These are phyloP conservation scores for Byssothecium circinans DNA, from an alignment of 2,329 filamentous ascomycete species.

Conservation along the genomic window DNA sequence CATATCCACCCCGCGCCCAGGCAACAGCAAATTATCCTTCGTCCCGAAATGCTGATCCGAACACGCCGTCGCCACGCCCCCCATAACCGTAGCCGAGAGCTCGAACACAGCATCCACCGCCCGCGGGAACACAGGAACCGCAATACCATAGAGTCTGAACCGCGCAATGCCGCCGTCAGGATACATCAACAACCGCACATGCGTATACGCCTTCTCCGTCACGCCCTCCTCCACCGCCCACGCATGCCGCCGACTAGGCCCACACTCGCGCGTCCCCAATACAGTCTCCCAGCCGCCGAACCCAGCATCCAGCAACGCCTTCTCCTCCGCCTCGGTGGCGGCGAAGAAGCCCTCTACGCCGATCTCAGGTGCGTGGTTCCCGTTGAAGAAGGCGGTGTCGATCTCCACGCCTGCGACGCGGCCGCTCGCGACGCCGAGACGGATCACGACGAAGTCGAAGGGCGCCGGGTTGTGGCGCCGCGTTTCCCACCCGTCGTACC, in stretches of 20 bases:
- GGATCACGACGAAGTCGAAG: conserved; percentile 63
- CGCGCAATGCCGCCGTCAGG: conserved; percentile 82
- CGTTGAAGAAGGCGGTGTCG: conserved; percentile 79
- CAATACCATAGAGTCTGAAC: conserved; percentile 75
- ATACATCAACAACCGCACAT: conserved; percentile 81
- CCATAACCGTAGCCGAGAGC: conserved; percentile 76
- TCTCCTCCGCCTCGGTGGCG: conserved; percentile 59
- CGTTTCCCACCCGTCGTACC: conserved; percentile 69
- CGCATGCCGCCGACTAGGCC: conserved; percentile 70
- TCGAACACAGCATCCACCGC: conserved; percentile 69
- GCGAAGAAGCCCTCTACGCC: conserved; percentile 74
- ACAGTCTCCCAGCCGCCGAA: conserved; percentile 68
- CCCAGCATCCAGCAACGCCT: conserved; percentile 55
- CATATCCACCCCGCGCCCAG: conserved; percentile 80
- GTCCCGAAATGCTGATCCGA: conserved; percentile 84
- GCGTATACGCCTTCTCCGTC: conserved; percentile 71
- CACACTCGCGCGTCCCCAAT: conserved; percentile 69
- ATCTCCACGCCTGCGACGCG: conserved; percentile 74
- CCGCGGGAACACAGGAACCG: conserved; percentile 73
- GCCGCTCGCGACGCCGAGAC: conserved; percentile 66
- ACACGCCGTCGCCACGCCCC: conserved; percentile 73
- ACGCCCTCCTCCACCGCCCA: conserved; percentile 63
- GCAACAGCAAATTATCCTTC: conserved; percentile 77
- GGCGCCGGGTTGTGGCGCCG: conserved; percentile 60
- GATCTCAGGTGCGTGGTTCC: conserved; percentile 79